Evolutionary conservation across 768 basidiomycete genomes (phyloP).

Genomic region (Xerocomus spinulosus): DNA sequence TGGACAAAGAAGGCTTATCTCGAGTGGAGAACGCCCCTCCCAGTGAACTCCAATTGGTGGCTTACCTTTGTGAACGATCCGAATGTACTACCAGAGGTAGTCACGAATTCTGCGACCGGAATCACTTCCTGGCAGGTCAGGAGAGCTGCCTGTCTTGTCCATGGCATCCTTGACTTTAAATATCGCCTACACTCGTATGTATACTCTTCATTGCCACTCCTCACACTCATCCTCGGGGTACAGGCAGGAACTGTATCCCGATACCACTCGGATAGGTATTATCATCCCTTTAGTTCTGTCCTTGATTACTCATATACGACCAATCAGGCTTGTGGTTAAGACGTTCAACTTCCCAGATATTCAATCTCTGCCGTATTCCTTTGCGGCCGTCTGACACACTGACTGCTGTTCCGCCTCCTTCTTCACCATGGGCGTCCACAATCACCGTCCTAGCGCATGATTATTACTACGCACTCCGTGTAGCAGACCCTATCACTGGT

Average conservation of each 20-base stretch:
- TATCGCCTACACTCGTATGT: slow-evolving; percentile 58
- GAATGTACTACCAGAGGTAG: slow-evolving; percentile 44
- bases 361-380: slow-evolving; percentile 77
- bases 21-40: slow-evolving; percentile 79
- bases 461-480: slow-evolving; percentile 75
- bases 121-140: slow-evolving; percentile 81
- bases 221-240: slow-evolving; percentile 4
- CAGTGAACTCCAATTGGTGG: slow-evolving; percentile 97
- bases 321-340: slow-evolving; percentile 59
- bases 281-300: background rate
- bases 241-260: slow-evolving; percentile 67
- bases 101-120: slow-evolving; percentile 25
- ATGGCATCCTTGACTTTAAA: slow-evolving; percentile 71
- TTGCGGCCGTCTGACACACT: slow-evolving; percentile 59
- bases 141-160: slow-evolving; percentile 76
- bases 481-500: slow-evolving; percentile 36
- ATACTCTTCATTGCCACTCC: background rate
- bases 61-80: slow-evolving; percentile 76
- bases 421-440: slow-evolving; percentile 41
- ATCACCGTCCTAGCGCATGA: slow-evolving; percentile 70
- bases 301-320: background rate
- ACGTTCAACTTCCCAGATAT: slow-evolving; percentile 54
- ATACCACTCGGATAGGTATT: slow-evolving; percentile 67
- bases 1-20: slow-evolving; percentile 88
- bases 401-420: slow-evolving; percentile 38